Evolutionary conservation across 148 eudicot species (phyloP), one percentile per base, ranked within the genome.

Genomic region (Diospyros lotus): DNA sequence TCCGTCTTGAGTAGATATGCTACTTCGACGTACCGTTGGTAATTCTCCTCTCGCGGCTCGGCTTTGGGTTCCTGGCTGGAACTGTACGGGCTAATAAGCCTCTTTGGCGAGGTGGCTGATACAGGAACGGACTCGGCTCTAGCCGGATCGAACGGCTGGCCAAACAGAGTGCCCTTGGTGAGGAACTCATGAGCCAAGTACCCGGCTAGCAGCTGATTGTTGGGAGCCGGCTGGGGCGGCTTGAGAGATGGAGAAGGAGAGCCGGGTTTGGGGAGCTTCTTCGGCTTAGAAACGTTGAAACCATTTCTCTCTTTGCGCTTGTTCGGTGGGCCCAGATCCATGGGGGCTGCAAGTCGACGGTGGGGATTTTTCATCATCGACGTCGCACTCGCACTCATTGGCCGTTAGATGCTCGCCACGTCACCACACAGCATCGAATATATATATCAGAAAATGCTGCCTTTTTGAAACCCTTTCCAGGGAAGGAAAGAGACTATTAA

Each of bases 121-220:
- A 73, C 68, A 8, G 77, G 77, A 5, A 65, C 73, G 2, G 76
- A 78, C 62, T 81, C 81, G 72, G 78, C 78, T 73, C 78, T 59
- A 59, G 78, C 77, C 43, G 87, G 83, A 59, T 86, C 84, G 80
- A 80, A 86, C 60, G 74, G 76, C 76, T 83, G 66, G 4, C 89
- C 87, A 5, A 86, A 66, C 0, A 86, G 46, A 3, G 80, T 80
- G 4, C 83, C 86, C 73, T 58, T 76, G 2, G 77, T 75, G 13
- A 82, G 72, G 38, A 82, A 82, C 75, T 82, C 85, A 44, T 78
- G 75, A 48, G 82, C 82, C 72, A 82, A 70, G 68, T 82, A 82
- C 39, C 85, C 82, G 7, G 82, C 82, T 72, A 82, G 14, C 51
- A 82, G 73, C 66, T 78, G 79, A 59, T 75, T 78, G 5, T 71